These are phyloP conservation scores for Colletotrichum sp. DNA, from an alignment of 2,329 filamentous ascomycete genomes.

Conservation along the genomic window DNA sequence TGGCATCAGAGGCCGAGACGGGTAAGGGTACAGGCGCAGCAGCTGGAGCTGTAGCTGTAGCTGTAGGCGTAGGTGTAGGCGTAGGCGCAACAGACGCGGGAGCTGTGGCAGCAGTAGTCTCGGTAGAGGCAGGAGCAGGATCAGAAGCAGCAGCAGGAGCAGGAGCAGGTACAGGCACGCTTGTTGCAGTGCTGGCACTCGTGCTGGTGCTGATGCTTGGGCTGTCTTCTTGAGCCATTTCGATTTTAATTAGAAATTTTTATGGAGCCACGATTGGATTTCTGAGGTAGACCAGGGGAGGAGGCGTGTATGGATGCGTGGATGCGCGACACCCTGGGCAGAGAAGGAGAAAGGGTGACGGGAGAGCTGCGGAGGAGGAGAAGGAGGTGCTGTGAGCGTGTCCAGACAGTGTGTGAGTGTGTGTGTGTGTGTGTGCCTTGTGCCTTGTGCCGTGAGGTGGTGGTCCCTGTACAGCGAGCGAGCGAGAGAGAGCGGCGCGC, in stretches of 20 bases:
- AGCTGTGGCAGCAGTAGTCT: background rate
- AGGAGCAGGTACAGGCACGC: constrained; percentile 9
- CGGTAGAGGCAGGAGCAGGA: background rate
- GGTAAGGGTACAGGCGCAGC: background rate
- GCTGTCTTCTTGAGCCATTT: constrained; percentile 38
- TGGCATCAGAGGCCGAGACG: constrained; percentile 6
- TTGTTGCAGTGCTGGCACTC: constrained; percentile 17
- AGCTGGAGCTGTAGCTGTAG: background rate
- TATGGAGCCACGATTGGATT: constrained; percentile 40
- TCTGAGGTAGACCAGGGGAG: constrained; percentile 34
- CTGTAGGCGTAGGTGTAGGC: background rate
- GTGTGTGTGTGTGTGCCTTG: background rate
- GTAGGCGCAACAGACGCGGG: background rate
- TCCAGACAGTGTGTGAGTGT: background rate
- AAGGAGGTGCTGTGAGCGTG: background rate
- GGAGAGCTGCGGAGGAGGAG: background rate
- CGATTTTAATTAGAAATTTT: constrained; percentile 45
- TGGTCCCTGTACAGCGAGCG: constrained; percentile 11
- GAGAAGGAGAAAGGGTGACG: background rate
- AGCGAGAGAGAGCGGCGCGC: background rate
- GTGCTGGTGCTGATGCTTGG: constrained; percentile 21
- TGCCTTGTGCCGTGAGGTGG: background rate
- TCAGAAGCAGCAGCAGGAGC: constrained; percentile 3
- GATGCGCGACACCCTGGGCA: constrained; percentile 24
- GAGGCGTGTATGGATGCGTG: constrained; percentile 20